phyloP scores from a whole-genome alignment of 2,329 filamentous ascomycete species.

The Plenodomus tracheiphilus region DNA sequence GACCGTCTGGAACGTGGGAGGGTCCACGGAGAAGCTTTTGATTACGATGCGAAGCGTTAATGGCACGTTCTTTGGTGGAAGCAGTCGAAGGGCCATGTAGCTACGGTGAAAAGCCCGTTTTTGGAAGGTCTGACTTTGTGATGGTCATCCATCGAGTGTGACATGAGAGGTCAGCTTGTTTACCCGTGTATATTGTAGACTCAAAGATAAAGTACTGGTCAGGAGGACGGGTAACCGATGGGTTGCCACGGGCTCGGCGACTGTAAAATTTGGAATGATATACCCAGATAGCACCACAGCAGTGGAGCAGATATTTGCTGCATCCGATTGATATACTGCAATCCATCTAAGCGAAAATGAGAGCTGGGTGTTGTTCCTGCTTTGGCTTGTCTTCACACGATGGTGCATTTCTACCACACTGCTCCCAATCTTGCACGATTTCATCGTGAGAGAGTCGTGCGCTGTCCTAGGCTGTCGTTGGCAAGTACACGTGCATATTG shows the following conservation, averaged over 20 bases:
- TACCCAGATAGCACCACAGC: background rate
- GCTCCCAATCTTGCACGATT: background rate
- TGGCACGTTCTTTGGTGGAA: constrained; percentile 4
- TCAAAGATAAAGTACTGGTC: constrained; percentile 25
- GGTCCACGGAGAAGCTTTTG: constrained; percentile 15
- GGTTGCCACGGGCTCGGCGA: constrained; percentile 7
- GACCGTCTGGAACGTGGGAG: constrained; percentile 9
- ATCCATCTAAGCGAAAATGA: background rate
- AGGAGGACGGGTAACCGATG: constrained; percentile 27
- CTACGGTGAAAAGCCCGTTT: constrained; percentile 19
- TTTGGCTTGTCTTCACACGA: background rate
- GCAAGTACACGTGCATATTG: background rate
- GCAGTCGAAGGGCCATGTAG: constrained; percentile 8
- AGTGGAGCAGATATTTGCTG: background rate
- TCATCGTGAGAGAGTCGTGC: background rate
- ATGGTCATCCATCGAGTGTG: constrained; percentile 15
- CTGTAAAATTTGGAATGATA: background rate
- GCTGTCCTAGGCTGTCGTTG: background rate
- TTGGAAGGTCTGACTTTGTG: constrained; percentile 19
- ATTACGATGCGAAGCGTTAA: constrained; percentile 23
- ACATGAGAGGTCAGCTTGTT: constrained; percentile 28
- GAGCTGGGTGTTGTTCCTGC: background rate
- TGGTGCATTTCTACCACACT: background rate
- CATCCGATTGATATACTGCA: background rate
- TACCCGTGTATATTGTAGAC: constrained; percentile 36